These are phyloP conservation scores for Bifiguratus adelaidae DNA, from an alignment of 192 early-diverging fungal species.

Conservation along the genomic window DNA sequence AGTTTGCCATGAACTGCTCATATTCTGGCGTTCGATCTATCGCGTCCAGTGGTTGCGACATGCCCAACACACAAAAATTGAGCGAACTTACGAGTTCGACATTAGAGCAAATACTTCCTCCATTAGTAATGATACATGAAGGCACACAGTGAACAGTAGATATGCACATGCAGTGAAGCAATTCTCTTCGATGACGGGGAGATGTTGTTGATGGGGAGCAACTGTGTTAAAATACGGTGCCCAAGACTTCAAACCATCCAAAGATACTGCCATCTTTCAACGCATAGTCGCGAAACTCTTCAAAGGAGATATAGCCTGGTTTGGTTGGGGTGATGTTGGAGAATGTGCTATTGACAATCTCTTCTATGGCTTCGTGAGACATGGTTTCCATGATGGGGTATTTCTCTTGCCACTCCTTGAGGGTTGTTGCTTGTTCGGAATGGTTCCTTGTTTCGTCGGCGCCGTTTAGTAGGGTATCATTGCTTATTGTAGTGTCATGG, in stretches of 20 bases:
- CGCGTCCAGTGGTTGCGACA: slow-evolving; percentile 39
- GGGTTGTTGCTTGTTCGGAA: slow-evolving; percentile 3
- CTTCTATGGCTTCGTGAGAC: slow-evolving; percentile 85
- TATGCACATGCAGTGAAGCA: no score
- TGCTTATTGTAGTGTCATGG: no score
- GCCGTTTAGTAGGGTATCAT: no score
- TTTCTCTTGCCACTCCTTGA: slow-evolving; percentile 32
- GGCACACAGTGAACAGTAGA: no score
- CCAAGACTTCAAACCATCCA: slow-evolving; percentile 88
- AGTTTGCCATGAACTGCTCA: slow-evolving; percentile 52
- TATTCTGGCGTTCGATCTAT: slow-evolving; percentile 62
- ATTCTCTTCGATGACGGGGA: no score
- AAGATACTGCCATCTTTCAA: slow-evolving; percentile 71
- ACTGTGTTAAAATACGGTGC: slow-evolving; percentile 62
- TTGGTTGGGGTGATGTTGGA: slow-evolving; percentile 38
- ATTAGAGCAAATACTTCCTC: no score
- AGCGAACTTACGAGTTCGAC: no score
- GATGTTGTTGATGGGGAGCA: no score
- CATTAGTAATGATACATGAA: no score
- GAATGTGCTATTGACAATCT: slow-evolving; percentile 90
- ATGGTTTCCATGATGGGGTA: slow-evolving; percentile 89
- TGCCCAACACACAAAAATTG: no score
- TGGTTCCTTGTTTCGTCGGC: no score
- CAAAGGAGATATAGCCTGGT: slow-evolving; percentile 57
- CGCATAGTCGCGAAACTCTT: slow-evolving; percentile 74